phyloP scores from a whole-genome alignment of 306 rosid species.

The Castanospermum australe region DNA sequence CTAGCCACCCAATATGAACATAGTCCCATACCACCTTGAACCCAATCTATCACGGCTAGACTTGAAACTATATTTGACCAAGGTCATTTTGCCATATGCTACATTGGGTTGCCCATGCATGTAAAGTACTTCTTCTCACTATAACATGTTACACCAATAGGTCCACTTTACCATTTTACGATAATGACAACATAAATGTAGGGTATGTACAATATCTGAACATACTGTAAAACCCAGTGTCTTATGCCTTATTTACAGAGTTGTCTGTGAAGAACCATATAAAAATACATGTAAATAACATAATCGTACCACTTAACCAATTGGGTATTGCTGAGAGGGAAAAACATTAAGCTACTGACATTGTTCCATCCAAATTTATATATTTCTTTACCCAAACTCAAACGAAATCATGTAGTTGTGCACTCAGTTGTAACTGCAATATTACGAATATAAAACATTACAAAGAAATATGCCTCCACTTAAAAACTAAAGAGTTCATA shows the following conservation, averaged over 20 bases:
- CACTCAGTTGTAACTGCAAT: too few species aligned
- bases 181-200: neutral
- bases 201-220: neutral
- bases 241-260: too few species aligned
- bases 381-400: too few species aligned
- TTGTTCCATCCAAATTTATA: too few species aligned
- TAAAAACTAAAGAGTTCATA: neutral
- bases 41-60: neutral
- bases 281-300: too few species aligned
- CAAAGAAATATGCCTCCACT: too few species aligned
- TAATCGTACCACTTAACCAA: too few species aligned
- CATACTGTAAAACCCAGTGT: neutral
- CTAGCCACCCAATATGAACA: neutral
- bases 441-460: neutral
- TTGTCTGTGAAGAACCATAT: too few species aligned
- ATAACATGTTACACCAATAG: neutral
- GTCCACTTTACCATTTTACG: neutral
- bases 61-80: neutral
- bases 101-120: neutral
- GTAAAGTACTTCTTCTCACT: neutral
- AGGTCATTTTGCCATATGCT: neutral
- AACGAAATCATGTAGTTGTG: too few species aligned
- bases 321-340: too few species aligned
- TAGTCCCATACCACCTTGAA: neutral
- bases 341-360: too few species aligned